phyloP scores from a whole-genome alignment of 2,329 filamentous ascomycete genomes.

The Setomelanomma holmii region DNA sequence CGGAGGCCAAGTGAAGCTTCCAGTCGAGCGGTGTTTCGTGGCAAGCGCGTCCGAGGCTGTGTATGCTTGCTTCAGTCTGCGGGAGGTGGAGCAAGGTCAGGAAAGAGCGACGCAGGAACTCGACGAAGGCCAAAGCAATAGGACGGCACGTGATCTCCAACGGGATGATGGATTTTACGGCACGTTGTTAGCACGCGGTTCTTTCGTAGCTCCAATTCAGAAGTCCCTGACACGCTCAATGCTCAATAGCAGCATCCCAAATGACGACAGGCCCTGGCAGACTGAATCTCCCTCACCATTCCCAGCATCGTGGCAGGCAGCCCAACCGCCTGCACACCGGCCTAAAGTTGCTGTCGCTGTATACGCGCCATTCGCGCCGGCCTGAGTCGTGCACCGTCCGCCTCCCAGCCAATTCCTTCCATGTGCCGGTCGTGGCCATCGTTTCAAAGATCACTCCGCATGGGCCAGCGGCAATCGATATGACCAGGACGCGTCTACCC shows the following conservation, averaged over 20 bases:
- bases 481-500: conserved; percentile 7
- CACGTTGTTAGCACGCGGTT: not conserved
- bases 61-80: conserved; percentile 8
- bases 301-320: conserved; percentile 10
- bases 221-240: not conserved
- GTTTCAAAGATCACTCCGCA: not conserved
- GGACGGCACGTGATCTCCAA: not conserved
- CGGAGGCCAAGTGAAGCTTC: conserved; percentile 20
- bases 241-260: not conserved
- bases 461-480: conserved; percentile 18
- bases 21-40: conserved; percentile 22
- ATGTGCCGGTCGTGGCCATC: not conserved
- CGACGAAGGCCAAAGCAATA: not conserved
- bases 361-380: conserved; percentile 5
- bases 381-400: conserved; percentile 1
- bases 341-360: conserved; percentile 7
- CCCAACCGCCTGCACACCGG: conserved; percentile 28
- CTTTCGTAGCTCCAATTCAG: not conserved
- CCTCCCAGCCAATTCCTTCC: not conserved
- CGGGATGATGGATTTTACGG: conserved; percentile 16
- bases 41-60: conserved; percentile 29
- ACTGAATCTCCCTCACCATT: too few species aligned
- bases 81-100: not conserved
- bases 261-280: conserved; percentile 18
- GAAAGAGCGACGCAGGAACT: not conserved